Evolutionary conservation across 352 stramenopile species (phyloP).

Genomic region (Pythium biforme): DNA sequence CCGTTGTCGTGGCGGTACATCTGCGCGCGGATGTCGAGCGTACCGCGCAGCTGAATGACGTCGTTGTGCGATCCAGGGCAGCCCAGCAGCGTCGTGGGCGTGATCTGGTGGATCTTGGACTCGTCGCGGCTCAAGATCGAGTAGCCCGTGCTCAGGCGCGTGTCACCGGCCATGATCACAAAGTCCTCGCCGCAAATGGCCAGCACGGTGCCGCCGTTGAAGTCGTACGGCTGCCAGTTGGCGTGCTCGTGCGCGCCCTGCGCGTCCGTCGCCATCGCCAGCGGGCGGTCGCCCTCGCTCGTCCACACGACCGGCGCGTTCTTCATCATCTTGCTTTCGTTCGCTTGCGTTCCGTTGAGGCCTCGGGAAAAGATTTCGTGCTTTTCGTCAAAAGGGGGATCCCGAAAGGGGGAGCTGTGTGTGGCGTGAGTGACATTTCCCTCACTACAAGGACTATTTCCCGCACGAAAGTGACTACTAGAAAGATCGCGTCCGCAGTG

Average conservation of each 20-base stretch:
- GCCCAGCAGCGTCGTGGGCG: conserved; percentile 65
- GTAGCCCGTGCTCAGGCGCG: conserved; percentile 96
- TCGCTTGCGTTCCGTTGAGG: conserved; percentile 9
- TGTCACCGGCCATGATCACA: conserved; percentile 96
- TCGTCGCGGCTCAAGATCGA: conserved; percentile 95
- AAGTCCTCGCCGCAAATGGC: conserved; percentile 96
- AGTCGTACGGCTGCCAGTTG: conserved; percentile 83
- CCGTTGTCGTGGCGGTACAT: conserved; percentile 96
- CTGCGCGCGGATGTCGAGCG: conserved; percentile 76
- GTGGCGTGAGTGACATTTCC: conserved; percentile 19
- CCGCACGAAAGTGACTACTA: background rate
- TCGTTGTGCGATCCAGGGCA: conserved; percentile 85
- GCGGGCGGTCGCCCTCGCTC: conserved; percentile 47
- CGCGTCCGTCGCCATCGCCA: conserved; percentile 34
- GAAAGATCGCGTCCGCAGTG: conserved; percentile 21
- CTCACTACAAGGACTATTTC: background rate
- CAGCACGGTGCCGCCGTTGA: conserved; percentile 85
- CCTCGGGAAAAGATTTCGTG: conserved; percentile 11
- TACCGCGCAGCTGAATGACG: conserved; percentile 80
- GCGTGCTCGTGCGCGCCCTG: conserved; percentile 40
- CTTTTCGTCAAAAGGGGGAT: conserved; percentile 15
- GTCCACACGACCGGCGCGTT: conserved; percentile 64
- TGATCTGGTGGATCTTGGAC: conserved; percentile 87
- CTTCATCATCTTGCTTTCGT: conserved; percentile 30
- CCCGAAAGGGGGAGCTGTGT: background rate